These are phyloP conservation scores for Corylus avellana DNA, from an alignment of 306 rosid species.

Conservation along the genomic window DNA sequence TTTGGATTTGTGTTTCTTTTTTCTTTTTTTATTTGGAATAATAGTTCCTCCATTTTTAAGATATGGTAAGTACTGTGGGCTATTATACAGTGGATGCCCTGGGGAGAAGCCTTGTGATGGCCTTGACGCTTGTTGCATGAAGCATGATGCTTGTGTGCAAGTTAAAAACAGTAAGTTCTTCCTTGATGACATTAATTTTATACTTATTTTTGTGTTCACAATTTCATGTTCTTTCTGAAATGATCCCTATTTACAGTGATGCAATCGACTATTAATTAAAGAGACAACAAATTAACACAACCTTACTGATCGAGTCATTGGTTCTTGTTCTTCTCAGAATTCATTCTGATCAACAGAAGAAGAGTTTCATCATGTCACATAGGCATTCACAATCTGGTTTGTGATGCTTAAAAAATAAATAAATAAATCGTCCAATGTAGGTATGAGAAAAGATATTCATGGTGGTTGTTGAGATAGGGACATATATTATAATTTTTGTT, in stretches of 20 bases:
- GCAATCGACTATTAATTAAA: too few relatives aligned
- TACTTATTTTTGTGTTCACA: too few relatives aligned
- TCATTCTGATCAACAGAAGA: too few relatives aligned
- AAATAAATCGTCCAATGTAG: background rate
- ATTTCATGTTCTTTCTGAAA: too few relatives aligned
- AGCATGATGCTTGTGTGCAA: conserved; percentile 77
- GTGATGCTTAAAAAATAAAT: too few relatives aligned
- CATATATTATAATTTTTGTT: background rate
- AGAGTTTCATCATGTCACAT: too few relatives aligned
- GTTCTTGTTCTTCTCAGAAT: too few relatives aligned
- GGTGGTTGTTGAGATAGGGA: background rate
- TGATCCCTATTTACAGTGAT: too few relatives aligned
- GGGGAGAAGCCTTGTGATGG: conserved; percentile 97
- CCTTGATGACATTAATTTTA: background rate
- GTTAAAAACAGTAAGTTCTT: conserved; percentile 65
- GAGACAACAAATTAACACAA: too few relatives aligned
- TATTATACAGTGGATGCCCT: conserved; percentile 87
- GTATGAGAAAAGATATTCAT: background rate
- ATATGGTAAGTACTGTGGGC: conserved; percentile 95
- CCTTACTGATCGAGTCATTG: too few relatives aligned
- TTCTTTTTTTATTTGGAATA: background rate
- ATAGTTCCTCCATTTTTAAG: conserved; percentile 84
- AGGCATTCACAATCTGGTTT: too few relatives aligned
- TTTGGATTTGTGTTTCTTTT: background rate
- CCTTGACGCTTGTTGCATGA: conserved; percentile 91